Base-by-base conservation (phyloP, 306 rosid genomes). In the Oemleria cerasiformis region DNA sequence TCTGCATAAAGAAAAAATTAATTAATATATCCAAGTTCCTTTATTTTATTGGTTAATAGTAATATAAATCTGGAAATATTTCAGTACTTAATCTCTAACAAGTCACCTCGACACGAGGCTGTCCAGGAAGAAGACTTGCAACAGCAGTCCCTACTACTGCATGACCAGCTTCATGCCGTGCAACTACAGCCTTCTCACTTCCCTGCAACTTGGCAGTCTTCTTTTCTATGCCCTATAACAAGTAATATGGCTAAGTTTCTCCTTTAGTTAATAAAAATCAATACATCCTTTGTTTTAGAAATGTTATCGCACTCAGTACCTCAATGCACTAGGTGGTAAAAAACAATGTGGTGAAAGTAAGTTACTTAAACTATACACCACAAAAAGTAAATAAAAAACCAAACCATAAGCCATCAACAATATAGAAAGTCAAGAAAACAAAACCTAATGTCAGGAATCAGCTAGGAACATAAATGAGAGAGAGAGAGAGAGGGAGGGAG, bases 101-200 rank as follows among this genome's bases (percentile, higher is more conserved):
- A 38, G 34, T 79, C 78, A 94, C 99, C 97, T 94, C 97, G 65
- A 89, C 99, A 73, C 91, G 95, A 63, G 99, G 95, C 77, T 94
- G 99, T 78, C 96, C 97, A 74, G 92, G 67, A 79, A 94, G 87
- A 82, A 94, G 97, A 81, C 70, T 89, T 47, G 97, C 97, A 79
- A 94, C 94, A 47, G 99, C 97, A 73, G 99, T 94, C 63, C 99
- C 96, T 40, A 94, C 97, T 53, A 94, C 96, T 38, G 99, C 99
- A 86, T 94, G 99, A 71, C 99, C 99, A 77, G 91, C 99, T 86
- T 94, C 99, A 77, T 94, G 99, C 30, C 99, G 89, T 59, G 99
- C 99, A 79, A 94, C 99, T 43, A 91, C 99, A 83, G 82, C 92
- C 76, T 91, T 94, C 86, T 94, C 99, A 78, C 80, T 71, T 74